These are phyloP conservation scores for Xerocomellus amylosporus DNA, from an alignment of 768 basidiomycete genomes.

Conservation along the genomic window DNA sequence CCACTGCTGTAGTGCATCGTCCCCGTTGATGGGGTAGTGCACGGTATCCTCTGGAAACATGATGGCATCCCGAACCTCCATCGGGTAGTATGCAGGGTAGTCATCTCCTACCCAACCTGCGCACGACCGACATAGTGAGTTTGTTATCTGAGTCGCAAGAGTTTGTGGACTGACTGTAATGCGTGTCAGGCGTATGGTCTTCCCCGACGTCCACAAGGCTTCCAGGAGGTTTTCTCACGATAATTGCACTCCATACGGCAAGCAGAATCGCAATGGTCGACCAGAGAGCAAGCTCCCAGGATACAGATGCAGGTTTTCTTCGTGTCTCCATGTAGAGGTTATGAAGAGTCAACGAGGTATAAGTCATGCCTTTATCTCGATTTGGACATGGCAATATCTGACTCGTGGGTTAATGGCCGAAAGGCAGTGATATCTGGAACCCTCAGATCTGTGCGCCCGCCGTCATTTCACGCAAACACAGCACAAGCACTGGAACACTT, in stretches of 20 bases:
- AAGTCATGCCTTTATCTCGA: conserved; percentile 1
- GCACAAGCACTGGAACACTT: conserved; percentile 2
- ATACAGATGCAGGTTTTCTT: background rate
- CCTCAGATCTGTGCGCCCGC: background rate
- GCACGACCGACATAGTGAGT: background rate
- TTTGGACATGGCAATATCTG: background rate
- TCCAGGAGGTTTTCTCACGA: background rate
- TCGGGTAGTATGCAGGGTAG: conserved; percentile 26
- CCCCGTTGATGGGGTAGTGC: conserved; percentile 25
- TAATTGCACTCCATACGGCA: conserved; percentile 19
- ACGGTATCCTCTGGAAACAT: conserved; percentile 28
- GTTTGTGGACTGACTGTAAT: conserved; percentile 17
- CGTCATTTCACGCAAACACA: background rate
- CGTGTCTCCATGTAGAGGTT: conserved; percentile 11
- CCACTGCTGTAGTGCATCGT: conserved; percentile 22
- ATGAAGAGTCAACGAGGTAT: background rate
- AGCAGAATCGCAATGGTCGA: conserved; percentile 17
- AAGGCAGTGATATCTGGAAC: background rate
- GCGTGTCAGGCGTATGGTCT: background rate
- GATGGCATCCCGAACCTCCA: conserved; percentile 19
- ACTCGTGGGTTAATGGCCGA: background rate
- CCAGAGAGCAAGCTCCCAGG: conserved; percentile 25
- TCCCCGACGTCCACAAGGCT: background rate
- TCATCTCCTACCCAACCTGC: conserved; percentile 29
- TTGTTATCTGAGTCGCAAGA: background rate